Percentiles rank a stretch among this genome's conserved stretches.
Evolutionary conservation across 495 filamentous ascomycete genomes (phyloP).

Genomic region (Aspergillus incahuasiensis): DNA sequence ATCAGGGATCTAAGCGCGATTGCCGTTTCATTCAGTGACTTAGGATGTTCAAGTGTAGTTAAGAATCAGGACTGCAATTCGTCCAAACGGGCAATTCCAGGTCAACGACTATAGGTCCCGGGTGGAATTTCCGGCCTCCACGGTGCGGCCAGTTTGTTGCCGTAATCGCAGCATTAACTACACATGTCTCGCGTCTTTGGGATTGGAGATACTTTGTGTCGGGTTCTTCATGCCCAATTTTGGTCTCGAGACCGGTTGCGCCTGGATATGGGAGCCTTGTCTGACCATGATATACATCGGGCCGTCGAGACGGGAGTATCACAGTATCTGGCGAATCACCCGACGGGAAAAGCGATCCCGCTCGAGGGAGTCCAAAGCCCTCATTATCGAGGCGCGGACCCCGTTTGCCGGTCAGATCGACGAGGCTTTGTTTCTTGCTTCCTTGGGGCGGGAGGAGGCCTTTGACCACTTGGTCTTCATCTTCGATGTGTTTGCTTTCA

Average conservation of each 20-base stretch:
- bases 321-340: slow-evolving; percentile 1
- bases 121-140: slow-evolving; percentile 58
- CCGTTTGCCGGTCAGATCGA: slow-evolving; percentile 51
- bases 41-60: neutral
- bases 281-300: slow-evolving; percentile 4
- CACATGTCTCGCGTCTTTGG: slow-evolving; percentile 62
- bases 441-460: slow-evolving; percentile 27
- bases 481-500: neutral
- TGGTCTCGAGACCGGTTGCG: neutral
- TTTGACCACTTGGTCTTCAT: slow-evolving; percentile 4
- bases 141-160: slow-evolving; percentile 60
- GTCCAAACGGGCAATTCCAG: slow-evolving; percentile 62
- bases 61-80: neutral
- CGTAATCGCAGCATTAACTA: slow-evolving; percentile 74
- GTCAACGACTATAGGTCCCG: slow-evolving; percentile 71
- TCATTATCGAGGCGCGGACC: slow-evolving; percentile 38
- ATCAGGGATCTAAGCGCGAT: neutral
- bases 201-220: neutral
- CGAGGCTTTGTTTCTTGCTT: slow-evolving; percentile 55
- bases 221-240: neutral
- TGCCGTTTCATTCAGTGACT: neutral
- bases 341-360: slow-evolving; percentile 2
- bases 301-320: neutral
- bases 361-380: slow-evolving; percentile 18
- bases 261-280: slow-evolving; percentile 11